Evolutionary conservation across 164 flowering plant genomes (phyloP), one percentile per base, ranked within the genome.

Genomic region (Chloranthus sessilifolius): DNA sequence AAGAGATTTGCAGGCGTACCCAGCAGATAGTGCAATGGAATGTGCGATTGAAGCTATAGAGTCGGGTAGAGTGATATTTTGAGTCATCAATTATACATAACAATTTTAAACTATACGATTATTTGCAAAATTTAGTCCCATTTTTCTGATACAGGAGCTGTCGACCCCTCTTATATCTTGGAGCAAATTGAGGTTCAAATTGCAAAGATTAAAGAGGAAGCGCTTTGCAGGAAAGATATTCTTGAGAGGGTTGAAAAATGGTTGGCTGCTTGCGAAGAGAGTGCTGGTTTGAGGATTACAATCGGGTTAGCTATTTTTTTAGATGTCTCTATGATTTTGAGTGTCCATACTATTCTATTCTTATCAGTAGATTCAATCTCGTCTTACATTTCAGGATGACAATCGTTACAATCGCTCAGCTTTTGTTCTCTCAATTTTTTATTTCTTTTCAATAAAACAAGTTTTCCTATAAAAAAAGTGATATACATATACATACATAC

Each of bases 251-350:
- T 83, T 33, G 91, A 80, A 42, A 87, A 87, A 57, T 87, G 91
- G 91, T 29, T 72, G 52, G 66, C 71, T 50, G 88, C 91, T 16
- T 68, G 88, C 52, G 85, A 81, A 39, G 95, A 87, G 95, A 87
- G 52, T 56, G 68, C 62, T 87, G 95, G 95, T 78, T 87, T 15
- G 95, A 87, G 55, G 87, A 83, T 43, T 87, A 87, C 47, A 81
- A 76, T 53, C 73, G 72, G 79, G 95, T 87, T 34, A 11, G 57
- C 17, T 2, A n/a, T 6, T 24, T 17, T 45, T n/a, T n/a, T n/a
- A n/a, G n/a, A n/a, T n/a, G n/a, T n/a, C n/a, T n/a, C n/a, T n/a
- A n/a, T n/a, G n/a, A n/a, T n/a, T n/a, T n/a, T n/a, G n/a, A n/a
- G n/a, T n/a, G n/a, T n/a, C n/a, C n/a, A n/a, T n/a, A n/a, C n/a